Base-by-base conservation (phyloP, 2,329 filamentous ascomycete genomes). In the Metarhizium anisopliae region DNA sequence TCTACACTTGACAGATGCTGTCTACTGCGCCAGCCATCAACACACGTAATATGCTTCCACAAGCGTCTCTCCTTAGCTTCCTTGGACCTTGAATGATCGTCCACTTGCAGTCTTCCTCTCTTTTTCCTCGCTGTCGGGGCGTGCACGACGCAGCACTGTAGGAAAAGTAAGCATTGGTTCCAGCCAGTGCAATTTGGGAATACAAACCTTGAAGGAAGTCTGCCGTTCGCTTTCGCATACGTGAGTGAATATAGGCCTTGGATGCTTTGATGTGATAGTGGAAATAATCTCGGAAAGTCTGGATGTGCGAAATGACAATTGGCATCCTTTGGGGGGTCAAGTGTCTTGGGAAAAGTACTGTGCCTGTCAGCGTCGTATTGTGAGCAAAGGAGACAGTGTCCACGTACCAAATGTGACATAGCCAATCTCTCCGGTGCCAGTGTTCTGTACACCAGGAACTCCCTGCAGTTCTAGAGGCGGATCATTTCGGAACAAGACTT, bases 221-320 rank as follows among this genome's bases (percentile, higher is more conserved):
- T 52, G 94, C 94, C 10, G 95, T 99, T 71, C 94, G 85, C 78
- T 93, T 90, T 70, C 94, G 86, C 94, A 99, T 99, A 67, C 95
- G 85, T 38, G 92, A 95, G 80, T 99, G 94, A 62, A 99, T 99
- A 68, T 96, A 99, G 54, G 95, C 94, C 80, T 99, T 99, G 60
- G 92, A 96, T 35, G 94, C 95, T 77, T 99, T 99, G 76, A 99
- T 99, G 74, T 99, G 94, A 73, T 99, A 99, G 74, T 99, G 94
- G 80, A 99, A 99, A 74, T 99, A 99, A 70, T 99, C 94, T 63
- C 94, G 89, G 89, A 99, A 99, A 14, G 94, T 99, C 75, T 99
- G 95, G 66, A 99, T 97, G 72, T 99, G 95, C 52, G 92, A 96
- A 64, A 99, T 99, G 70, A 95, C 92, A 62, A 96, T 92, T 58